Evolutionary conservation across 305 asterid genomes (phyloP).

Genomic region (Withania somnifera): DNA sequence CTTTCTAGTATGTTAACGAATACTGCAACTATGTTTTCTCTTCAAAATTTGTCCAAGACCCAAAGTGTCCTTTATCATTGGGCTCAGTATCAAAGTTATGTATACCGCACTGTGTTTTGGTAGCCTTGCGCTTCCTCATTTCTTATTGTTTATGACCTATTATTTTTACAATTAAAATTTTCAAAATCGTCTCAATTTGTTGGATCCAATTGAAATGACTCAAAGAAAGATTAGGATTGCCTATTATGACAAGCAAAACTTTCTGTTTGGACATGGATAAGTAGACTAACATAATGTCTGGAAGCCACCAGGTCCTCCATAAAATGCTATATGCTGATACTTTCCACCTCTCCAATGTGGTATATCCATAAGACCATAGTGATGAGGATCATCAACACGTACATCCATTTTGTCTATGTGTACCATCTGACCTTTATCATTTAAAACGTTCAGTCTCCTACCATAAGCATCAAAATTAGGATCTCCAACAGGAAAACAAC

Average conservation of each 20-base stretch:
- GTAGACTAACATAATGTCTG: background rate
- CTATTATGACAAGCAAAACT: background rate
- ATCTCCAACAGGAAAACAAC: background rate
- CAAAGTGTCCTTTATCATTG: no score
- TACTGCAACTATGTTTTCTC: no score
- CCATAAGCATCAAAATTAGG: background rate
- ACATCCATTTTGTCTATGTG: background rate
- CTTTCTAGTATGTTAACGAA: no score
- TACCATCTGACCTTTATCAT: background rate
- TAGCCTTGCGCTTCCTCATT: no score
- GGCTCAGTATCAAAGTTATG: no score
- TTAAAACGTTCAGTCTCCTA: background rate
- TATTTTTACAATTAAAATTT: no score
- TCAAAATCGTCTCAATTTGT: no score
- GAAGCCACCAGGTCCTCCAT: background rate
- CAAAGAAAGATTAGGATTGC: no score
- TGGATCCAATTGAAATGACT: no score
- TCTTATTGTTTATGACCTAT: no score
- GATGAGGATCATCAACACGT: background rate
- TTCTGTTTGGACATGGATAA: background rate
- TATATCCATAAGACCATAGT: background rate
- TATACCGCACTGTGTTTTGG: no score
- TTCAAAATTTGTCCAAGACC: no score
- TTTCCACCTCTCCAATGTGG: background rate
- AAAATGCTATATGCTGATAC: background rate